Evolutionary conservation across 441 rosid genomes (phyloP).

Genomic region (Syzygium syzygioides): DNA sequence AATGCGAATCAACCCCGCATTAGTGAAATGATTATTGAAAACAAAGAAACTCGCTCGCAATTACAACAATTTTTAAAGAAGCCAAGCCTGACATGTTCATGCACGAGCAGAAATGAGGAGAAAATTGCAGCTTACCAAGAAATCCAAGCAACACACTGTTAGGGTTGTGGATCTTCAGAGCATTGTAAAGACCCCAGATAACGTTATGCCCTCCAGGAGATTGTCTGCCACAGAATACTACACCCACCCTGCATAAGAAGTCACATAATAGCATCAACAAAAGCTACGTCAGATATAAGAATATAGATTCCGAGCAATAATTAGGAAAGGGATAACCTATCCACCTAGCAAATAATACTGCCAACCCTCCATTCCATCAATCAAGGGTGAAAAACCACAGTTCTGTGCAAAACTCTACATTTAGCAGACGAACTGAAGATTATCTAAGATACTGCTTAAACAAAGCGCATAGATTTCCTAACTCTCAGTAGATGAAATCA

Average conservation of each 20-base stretch:
- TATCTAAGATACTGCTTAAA: background rate
- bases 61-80: background rate
- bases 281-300: background rate
- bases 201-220: constrained; percentile 99
- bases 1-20: background rate
- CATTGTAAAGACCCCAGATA: constrained; percentile 80
- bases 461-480: background rate
- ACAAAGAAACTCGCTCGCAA: background rate
- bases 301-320: background rate
- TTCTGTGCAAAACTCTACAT: background rate
- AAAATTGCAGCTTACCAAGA: constrained; percentile 42
- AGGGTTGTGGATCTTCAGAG: constrained; percentile 77
- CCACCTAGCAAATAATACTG: background rate
- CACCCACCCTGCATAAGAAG: constrained; percentile 60
- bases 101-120: background rate
- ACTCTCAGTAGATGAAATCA: background rate
- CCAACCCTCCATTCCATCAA: background rate
- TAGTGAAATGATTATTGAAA: background rate
- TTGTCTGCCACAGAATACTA: constrained; percentile 94
- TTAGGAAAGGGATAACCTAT: background rate
- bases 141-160: constrained; percentile 73
- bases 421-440: background rate
- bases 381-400: background rate
- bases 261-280: background rate
- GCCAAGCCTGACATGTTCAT: background rate